Percentiles rank a stretch among this genome's conserved stretches.
These are phyloP conservation scores for Saturnispora kantuleensis DNA, from an alignment of 805 yeast genomes.

Conservation along the genomic window DNA sequence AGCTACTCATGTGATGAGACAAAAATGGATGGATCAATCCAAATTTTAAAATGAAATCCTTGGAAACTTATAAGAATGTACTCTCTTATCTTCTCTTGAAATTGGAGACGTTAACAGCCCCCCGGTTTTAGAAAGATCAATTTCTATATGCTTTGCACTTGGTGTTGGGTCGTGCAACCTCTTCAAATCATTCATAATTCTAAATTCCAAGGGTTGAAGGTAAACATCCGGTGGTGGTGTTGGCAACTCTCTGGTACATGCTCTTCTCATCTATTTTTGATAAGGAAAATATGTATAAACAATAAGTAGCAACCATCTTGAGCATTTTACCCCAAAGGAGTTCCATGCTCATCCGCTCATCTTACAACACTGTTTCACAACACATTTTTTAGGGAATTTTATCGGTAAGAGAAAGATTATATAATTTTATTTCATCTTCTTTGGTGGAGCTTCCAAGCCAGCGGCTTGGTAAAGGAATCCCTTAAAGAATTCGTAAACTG, in stretches of 20 bases:
- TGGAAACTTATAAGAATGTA: background rate
- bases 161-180: background rate
- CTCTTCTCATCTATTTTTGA: too few relatives aligned
- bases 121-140: too few relatives aligned
- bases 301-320: too few relatives aligned
- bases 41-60: too few relatives aligned
- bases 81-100: background rate
- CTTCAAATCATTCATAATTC: background rate
- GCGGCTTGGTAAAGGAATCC: slow-evolving; percentile 40
- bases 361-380: background rate
- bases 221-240: background rate
- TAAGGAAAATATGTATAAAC: too few relatives aligned
- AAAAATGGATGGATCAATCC: too few relatives aligned
- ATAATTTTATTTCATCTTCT: slow-evolving; percentile 14
- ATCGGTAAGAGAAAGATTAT: background rate
- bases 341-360: background rate
- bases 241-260: background rate
- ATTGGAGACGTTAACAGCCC: background rate
- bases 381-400: background rate
- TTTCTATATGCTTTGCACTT: background rate
- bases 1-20: too few relatives aligned
- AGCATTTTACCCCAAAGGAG: background rate
- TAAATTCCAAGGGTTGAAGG: background rate
- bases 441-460: slow-evolving; percentile 14
- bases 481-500: slow-evolving; percentile 87